These are phyloP conservation scores for Cinchona pubescens DNA, from an alignment of 257 asterid genomes.

Conservation along the genomic window DNA sequence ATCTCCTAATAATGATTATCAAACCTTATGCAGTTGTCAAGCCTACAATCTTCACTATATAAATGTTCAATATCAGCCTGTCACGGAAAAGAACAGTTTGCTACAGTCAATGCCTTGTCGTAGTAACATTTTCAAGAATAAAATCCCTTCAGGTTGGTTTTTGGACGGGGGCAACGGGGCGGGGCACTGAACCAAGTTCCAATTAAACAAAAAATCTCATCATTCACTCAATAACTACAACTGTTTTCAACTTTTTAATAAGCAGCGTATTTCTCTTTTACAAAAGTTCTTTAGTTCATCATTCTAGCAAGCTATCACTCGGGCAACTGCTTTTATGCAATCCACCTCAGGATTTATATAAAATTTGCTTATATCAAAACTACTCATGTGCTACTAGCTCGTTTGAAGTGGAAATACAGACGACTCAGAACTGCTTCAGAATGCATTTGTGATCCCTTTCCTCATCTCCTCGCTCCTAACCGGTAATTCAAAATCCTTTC, in stretches of 20 bases:
- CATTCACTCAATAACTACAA: not conserved
- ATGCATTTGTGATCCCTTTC: not conserved
- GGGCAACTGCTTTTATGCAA: not conserved
- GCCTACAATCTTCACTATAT: conserved; percentile 48
- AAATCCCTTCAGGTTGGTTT: not conserved
- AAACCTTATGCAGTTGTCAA: conserved; percentile 73
- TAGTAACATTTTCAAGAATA: not conserved
- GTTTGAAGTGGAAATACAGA: not conserved
- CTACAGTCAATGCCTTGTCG: not conserved
- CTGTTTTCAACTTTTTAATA: not conserved
- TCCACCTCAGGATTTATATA: not conserved
- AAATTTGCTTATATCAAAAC: not conserved
- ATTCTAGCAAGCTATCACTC: not conserved
- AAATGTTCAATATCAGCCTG: conserved; percentile 62
- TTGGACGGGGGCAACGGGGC: not conserved
- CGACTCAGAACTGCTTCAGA: not conserved
- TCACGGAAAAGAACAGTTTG: conserved; percentile 18
- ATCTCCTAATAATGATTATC: conserved; percentile 1
- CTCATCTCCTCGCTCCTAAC: not conserved
- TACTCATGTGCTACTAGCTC: not conserved
- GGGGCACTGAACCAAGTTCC: not conserved
- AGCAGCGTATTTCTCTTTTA: not conserved
- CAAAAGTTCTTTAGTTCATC: not conserved
- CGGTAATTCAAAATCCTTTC: not conserved
- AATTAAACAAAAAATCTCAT: not conserved